These are phyloP conservation scores for Trifolium pratense DNA, from an alignment of 306 rosid species.

Conservation along the genomic window DNA sequence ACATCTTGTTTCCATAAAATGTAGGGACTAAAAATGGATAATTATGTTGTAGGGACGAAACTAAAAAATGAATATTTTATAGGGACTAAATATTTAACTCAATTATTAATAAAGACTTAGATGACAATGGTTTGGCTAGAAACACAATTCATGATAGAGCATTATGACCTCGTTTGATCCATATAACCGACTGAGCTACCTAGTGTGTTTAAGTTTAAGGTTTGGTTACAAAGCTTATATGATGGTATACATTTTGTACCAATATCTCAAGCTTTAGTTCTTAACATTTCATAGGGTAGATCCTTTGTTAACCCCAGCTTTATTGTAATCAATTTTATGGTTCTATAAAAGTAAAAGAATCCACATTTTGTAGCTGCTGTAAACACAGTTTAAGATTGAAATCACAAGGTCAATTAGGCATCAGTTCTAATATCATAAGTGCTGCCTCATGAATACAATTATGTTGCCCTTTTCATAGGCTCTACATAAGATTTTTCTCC, in stretches of 20 bases:
- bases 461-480: background rate
- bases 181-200: background rate
- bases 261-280: conserved; percentile 28
- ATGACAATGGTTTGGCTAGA: background rate
- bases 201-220: background rate
- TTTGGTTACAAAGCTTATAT: background rate
- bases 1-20: too few relatives aligned
- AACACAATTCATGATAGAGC: background rate
- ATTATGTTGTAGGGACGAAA: too few relatives aligned
- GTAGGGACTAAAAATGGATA: too few relatives aligned
- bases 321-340: conserved; percentile 37
- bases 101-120: background rate
- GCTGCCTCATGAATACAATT: background rate
- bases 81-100: background rate
- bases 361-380: conserved; percentile 43
- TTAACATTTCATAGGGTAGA: conserved; percentile 25
- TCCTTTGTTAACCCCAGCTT: conserved; percentile 35
- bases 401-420: conserved; percentile 44
- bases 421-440: conserved; percentile 44
- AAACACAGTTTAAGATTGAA: conserved; percentile 41
- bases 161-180: background rate
- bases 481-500: conserved; percentile 12
- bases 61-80: too few relatives aligned
- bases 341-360: conserved; percentile 1
- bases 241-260: conserved; percentile 14